Evolutionary conservation across 129 eudicot genomes (phyloP).

Genomic region (Flaveria linearis): DNA sequence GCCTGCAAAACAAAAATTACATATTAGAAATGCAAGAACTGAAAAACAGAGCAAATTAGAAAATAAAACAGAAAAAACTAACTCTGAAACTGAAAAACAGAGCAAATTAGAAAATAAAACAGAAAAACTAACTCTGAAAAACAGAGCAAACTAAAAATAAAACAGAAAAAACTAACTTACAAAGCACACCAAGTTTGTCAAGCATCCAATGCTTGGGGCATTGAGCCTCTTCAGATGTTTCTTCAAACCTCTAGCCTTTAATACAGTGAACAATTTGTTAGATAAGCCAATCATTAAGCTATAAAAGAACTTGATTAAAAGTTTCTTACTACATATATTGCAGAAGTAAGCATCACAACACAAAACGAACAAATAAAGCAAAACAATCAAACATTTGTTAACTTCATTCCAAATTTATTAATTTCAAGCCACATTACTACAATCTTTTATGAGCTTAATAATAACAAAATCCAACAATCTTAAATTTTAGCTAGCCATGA

Average conservation of each 20-base stretch:
- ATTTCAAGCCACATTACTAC: not conserved
- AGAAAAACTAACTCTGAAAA: not conserved
- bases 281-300: not conserved
- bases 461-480: not conserved
- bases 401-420: not conserved
- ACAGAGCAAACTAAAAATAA: not conserved
- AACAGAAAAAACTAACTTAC: conserved; percentile 25
- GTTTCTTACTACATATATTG: not conserved
- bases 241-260: conserved; percentile 59
- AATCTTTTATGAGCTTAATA: not conserved
- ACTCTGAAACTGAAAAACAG: not conserved
- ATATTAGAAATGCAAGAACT: not conserved
- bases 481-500: not conserved
- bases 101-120: too few relatives aligned
- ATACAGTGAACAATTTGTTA: not conserved
- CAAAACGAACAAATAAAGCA: too few relatives aligned
- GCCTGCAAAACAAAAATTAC: conserved; percentile 30
- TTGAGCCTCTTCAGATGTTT: conserved; percentile 72
- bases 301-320: not conserved
- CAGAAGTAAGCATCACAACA: not conserved
- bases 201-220: conserved; percentile 71
- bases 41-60: too few relatives aligned
- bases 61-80: too few relatives aligned
- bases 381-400: not conserved
- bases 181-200: conserved; percentile 68